A percentile compares a stretch with the other conserved stretches of the same genome.
phyloP scores from a whole-genome alignment of 257 asterid species.

The Ilex asprella region DNA sequence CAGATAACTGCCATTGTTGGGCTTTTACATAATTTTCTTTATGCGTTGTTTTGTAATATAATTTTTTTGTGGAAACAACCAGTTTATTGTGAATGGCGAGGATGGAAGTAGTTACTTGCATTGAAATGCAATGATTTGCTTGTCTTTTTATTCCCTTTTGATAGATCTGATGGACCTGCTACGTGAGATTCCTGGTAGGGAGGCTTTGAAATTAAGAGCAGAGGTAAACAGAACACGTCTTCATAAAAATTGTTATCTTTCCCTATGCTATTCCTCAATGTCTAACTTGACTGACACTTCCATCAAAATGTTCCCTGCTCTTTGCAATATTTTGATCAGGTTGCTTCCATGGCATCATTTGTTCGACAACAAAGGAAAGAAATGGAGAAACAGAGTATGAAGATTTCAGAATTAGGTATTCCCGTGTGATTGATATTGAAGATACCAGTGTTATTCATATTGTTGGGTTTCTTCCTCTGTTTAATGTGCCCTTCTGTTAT shows the following conservation, averaged over 20 bases:
- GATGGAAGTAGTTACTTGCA: not conserved
- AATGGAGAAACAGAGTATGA: constrained; percentile 54
- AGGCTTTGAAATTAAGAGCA: constrained; percentile 81
- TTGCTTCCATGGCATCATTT: constrained; percentile 84
- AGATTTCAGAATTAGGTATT: constrained; percentile 77
- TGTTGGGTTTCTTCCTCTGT: not conserved
- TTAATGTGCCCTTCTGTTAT: not conserved
- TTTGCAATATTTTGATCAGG: constrained; percentile 35
- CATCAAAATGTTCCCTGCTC: not conserved
- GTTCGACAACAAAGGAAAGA: constrained; percentile 63
- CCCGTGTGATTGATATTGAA: constrained; percentile 33
- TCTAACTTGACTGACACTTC: not conserved
- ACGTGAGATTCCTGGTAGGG: constrained; percentile 86
- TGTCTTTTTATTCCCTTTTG: not conserved
- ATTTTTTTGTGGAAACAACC: too few species aligned
- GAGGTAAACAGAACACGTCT: constrained; percentile 45
- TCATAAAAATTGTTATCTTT: constrained; percentile 3
- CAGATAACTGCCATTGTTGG: too few species aligned
- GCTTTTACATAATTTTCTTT: too few species aligned
- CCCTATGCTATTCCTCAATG: not conserved
- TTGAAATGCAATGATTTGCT: not conserved
- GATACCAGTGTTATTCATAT: not conserved
- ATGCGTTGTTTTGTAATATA: too few species aligned
- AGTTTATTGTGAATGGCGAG: too few species aligned
- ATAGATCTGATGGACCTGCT: constrained; percentile 79